Conservation (phyloP, 2,329 filamentous ascomycete species). For the Phialemonium atrogriseum region DNA sequence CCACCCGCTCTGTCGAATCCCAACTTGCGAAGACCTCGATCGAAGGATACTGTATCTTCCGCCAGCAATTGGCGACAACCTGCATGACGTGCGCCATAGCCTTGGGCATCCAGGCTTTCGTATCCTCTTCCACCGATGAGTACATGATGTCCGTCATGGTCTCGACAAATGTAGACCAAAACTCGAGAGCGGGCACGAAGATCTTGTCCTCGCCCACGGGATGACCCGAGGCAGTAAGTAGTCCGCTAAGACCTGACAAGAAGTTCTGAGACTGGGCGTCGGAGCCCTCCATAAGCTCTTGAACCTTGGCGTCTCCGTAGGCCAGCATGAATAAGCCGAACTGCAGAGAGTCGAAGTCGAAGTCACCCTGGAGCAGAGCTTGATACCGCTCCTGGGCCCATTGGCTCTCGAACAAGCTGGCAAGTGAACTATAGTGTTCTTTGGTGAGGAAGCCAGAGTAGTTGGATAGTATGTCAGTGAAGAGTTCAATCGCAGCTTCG, state of each 20-base stretch:
- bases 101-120: slow-evolving; percentile 45
- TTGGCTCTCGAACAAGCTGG: slow-evolving; percentile 49
- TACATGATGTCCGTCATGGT: slow-evolving; percentile 52
- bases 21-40: slow-evolving; percentile 50
- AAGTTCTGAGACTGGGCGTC: slow-evolving; percentile 44
- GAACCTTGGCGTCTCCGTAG: slow-evolving; percentile 58
- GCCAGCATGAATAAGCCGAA: slow-evolving; percentile 61
- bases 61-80: slow-evolving; percentile 58
- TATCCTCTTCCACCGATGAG: slow-evolving; percentile 36
- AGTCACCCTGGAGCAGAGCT: slow-evolving; percentile 48
- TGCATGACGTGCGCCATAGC: slow-evolving; percentile 54
- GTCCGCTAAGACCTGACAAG: slow-evolving; percentile 50
- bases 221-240: slow-evolving; percentile 58
- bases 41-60: slow-evolving; percentile 61
- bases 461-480: slow-evolving; percentile 57
- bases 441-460: slow-evolving; percentile 55
- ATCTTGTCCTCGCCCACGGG: slow-evolving; percentile 66
- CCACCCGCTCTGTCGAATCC: slow-evolving; percentile 60
- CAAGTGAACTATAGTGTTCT: slow-evolving; percentile 49
- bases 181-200: slow-evolving; percentile 67
- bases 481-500: slow-evolving; percentile 52
- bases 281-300: slow-evolving; percentile 46
- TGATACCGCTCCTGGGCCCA: slow-evolving; percentile 52
- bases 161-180: slow-evolving; percentile 73
- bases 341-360: slow-evolving; percentile 54